Conservation (phyloP, 768 basidiomycete genomes). For the Boletus sensibilis region DNA sequence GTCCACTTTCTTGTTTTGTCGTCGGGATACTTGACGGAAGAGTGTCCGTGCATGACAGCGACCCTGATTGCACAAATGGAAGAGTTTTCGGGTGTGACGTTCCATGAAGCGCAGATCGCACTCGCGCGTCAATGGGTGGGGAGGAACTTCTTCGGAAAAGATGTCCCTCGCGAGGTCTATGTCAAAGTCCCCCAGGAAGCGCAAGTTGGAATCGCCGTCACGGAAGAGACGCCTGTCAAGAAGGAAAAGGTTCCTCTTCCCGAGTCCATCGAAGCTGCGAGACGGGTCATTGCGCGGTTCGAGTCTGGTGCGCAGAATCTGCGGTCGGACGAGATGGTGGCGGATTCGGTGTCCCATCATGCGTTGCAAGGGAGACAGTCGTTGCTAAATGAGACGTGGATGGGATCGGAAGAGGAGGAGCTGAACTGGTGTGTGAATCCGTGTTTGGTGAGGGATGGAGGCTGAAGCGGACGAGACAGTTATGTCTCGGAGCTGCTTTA, state of each 20-base stretch:
- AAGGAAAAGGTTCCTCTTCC: constrained; percentile 70
- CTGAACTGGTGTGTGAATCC: constrained; percentile 59
- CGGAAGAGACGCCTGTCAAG: constrained; percentile 53
- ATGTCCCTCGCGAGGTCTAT: constrained; percentile 50
- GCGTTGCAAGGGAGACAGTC: constrained; percentile 60
- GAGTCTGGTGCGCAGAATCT: constrained; percentile 59
- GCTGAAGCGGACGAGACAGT: constrained; percentile 36
- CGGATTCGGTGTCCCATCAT: constrained; percentile 82
- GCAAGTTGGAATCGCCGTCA: constrained; percentile 46
- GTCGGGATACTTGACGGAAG: constrained; percentile 25
- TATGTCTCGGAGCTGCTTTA: constrained; percentile 81
- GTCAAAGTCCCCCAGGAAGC: constrained; percentile 56
- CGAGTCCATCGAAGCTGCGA: constrained; percentile 61
- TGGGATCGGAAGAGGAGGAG: constrained; percentile 83
- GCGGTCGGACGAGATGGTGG: constrained; percentile 59
- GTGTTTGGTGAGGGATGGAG: background rate
- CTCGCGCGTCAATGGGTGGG: constrained; percentile 76
- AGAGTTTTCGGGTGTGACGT: constrained; percentile 69
- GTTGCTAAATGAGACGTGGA: constrained; percentile 79
- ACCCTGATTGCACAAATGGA: constrained; percentile 70
- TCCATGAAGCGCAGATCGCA: constrained; percentile 85
- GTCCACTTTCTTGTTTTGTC: constrained; percentile 16
- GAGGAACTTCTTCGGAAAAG: constrained; percentile 35
- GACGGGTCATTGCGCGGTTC: constrained; percentile 65
- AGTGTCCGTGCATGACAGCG: constrained; percentile 20